A percentile compares a stretch with the other conserved stretches of the same genome.
Conservation (phyloP, 2,329 filamentous ascomycete species). For the Cercospora citrullina region DNA sequence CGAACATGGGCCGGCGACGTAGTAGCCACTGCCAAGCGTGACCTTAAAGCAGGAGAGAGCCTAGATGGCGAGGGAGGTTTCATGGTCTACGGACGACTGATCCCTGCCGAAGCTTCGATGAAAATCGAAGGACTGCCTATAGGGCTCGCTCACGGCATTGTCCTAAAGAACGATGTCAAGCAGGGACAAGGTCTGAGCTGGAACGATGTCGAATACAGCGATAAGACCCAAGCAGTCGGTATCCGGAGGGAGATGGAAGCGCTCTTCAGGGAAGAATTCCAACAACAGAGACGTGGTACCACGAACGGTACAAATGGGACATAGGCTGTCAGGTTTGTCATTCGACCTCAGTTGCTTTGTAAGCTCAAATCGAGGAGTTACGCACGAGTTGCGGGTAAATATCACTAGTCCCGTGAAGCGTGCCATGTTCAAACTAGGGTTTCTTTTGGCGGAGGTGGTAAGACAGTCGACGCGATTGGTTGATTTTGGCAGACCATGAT, state of each 20-base stretch:
- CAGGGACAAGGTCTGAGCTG: slow-evolving; percentile 48
- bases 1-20: slow-evolving; percentile 49
- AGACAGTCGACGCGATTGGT: neutral
- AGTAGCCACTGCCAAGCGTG: slow-evolving; percentile 50
- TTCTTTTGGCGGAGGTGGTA: neutral
- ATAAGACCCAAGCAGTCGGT: slow-evolving; percentile 42
- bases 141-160: slow-evolving; percentile 47
- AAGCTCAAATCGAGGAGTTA: neutral
- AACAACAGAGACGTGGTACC: slow-evolving; percentile 14
- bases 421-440: neutral
- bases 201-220: slow-evolving; percentile 48
- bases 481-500: neutral
- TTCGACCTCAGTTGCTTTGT: neutral
- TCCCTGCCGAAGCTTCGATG: slow-evolving; percentile 45
- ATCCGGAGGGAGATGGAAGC: slow-evolving; percentile 49
- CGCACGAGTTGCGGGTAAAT: neutral
- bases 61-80: slow-evolving; percentile 50
- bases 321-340: neutral
- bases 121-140: slow-evolving; percentile 47
- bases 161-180: slow-evolving; percentile 45
- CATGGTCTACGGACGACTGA: slow-evolving; percentile 49
- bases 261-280: slow-evolving; percentile 36
- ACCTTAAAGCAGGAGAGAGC: slow-evolving; percentile 48
- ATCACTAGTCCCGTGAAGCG: neutral
- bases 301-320: slow-evolving; percentile 9